A percentile compares a stretch with the other conserved stretches of the same genome.
These are phyloP conservation scores for Hypomyces rosellus DNA, from an alignment of 2,329 filamentous ascomycete species.

Conservation along the genomic window DNA sequence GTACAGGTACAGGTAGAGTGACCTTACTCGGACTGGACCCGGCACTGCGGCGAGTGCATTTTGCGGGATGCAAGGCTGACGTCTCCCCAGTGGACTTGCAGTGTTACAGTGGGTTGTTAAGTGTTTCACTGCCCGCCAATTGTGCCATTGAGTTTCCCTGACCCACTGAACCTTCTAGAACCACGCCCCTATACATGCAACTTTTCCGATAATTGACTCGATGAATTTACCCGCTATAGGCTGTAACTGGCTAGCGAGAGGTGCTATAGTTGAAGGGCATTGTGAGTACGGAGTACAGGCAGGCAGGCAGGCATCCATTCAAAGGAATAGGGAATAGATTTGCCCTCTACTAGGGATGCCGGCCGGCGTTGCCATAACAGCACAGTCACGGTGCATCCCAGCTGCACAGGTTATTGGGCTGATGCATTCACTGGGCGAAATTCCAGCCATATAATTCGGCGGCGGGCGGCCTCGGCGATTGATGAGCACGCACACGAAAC, in stretches of 20 bases:
- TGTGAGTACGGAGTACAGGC: not conserved
- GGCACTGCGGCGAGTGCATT: not conserved
- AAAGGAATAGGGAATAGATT: no score
- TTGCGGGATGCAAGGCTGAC: slow-evolving; percentile 1
- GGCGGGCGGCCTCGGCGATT: not conserved
- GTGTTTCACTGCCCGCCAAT: not conserved
- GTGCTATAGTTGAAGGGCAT: not conserved
- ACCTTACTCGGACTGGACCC: not conserved
- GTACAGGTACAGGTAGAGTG: no score
- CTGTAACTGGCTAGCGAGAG: no score
- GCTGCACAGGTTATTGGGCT: slow-evolving; percentile 2
- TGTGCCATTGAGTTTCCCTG: slow-evolving; percentile 1
- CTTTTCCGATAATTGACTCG: slow-evolving; percentile 17
- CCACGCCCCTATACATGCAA: slow-evolving; percentile 29
- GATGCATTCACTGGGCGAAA: not conserved
- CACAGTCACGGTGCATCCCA: not conserved
- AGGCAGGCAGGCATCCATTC: no score
- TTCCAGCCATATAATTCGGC: not conserved
- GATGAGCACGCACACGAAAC: not conserved
- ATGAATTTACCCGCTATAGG: not conserved
- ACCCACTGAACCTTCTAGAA: slow-evolving; percentile 44
- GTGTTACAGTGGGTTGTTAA: no score
- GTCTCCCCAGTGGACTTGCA: not conserved
- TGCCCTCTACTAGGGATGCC: not conserved
- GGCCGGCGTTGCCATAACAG: not conserved